These are phyloP conservation scores for Blastomyces emzantsi DNA, from an alignment of 2,329 filamentous ascomycete genomes.

Conservation along the genomic window DNA sequence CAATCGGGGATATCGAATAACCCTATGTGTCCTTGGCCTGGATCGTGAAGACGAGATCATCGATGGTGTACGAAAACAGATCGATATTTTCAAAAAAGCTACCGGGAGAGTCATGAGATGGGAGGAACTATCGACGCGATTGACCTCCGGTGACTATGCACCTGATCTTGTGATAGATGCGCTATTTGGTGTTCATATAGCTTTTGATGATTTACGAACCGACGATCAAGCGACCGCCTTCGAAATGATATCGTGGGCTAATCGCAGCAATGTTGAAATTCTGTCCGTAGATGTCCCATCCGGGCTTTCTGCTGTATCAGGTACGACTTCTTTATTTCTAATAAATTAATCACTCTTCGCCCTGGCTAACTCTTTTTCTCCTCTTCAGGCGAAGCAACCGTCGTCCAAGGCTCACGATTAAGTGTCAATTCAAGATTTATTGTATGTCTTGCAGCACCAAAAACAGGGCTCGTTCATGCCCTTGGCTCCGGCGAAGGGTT, in stretches of 20 bases:
- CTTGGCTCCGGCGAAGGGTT: conserved; percentile 52
- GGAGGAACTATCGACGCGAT: conserved; percentile 46
- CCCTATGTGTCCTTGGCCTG: conserved; percentile 75
- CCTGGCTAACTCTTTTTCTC: neutral
- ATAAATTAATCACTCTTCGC: neutral
- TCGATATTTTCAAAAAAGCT: conserved; percentile 74
- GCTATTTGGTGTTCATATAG: conserved; percentile 72
- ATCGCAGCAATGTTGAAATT: conserved; percentile 72
- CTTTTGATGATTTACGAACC: conserved; percentile 78
- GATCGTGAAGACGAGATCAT: conserved; percentile 74
- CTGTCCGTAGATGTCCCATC: conserved; percentile 87
- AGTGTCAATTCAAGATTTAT: conserved; percentile 76
- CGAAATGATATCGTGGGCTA: conserved; percentile 88
- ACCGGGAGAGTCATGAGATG: conserved; percentile 62
- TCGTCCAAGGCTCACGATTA: conserved; percentile 64
- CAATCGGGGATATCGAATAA: conserved; percentile 70
- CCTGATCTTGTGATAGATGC: conserved; percentile 83
- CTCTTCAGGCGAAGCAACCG: conserved; percentile 41
- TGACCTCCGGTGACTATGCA: conserved; percentile 49
- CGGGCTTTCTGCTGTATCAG: conserved; percentile 71
- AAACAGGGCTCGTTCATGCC: conserved; percentile 71
- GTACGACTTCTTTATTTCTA: conserved; percentile 45
- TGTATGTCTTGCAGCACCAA: conserved; percentile 76
- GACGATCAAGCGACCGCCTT: conserved; percentile 77
- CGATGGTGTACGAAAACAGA: conserved; percentile 69